Base-by-base conservation (phyloP, 2,329 filamentous ascomycete genomes). In the Trichoderma sp. region DNA sequence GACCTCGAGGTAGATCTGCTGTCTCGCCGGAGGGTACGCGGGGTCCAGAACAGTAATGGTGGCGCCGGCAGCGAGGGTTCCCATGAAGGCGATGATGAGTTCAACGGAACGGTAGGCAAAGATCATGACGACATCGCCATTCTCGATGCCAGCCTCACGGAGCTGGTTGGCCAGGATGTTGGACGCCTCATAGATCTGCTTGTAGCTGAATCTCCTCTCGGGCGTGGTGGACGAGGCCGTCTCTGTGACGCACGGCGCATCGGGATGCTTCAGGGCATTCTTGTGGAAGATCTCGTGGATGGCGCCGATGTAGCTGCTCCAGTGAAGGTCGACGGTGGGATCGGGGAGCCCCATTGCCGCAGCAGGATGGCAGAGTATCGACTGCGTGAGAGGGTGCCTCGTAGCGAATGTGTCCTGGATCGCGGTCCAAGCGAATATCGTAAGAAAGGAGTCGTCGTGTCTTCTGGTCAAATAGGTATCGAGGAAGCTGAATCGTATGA, bases 111-210 rank as follows among this genome's bases (percentile, higher is more conserved):
- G 87, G 77, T 97, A 86, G 64, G 92, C 92, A 74, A 88, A 97
- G 68, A 95, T 91, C 91, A 97, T 96, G 72, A 97, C 92, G 2
- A 97, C 93, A 74, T 98, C 93, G 9, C 92, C 93, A 70, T 87
- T 82, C 66, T 88, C 82, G 68, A 92, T 82, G 65, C 93, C 93
- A 71, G 87, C 83, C 58, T 89, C 82, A 62, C 90, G 85, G 21
- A 97, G 83, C 73, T 96, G 86, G 77, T 96, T 88, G 24, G 92
- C 91, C 7, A 97, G 77, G 19, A 87, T 82, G 74, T 96, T 96
- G 34, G 91, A 90, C 0, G 90, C 89, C 79, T 97, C 90, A 73
- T 93, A 85, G 73, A 98, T 97, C 72, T 96, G 91, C 69, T 82
- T 82, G 76, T 97, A 98, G 26, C 88, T 94, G 77, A 95, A 97